These are phyloP conservation scores for Vitis hybrid DNA, from an alignment of 177 flowering plant species.

Conservation along the genomic window DNA sequence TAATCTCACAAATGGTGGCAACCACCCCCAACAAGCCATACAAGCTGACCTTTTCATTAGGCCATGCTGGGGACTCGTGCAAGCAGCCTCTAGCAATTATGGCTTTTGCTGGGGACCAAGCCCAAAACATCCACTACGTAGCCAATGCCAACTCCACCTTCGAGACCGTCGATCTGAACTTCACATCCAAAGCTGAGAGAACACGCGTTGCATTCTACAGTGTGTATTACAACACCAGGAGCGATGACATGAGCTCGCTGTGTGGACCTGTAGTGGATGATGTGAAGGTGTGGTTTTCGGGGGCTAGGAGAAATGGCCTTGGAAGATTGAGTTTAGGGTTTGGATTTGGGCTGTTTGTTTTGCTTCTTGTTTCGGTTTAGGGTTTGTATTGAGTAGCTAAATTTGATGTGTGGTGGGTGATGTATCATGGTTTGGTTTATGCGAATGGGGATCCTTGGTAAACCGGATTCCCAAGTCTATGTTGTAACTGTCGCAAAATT, in stretches of 20 bases:
- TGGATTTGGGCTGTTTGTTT: slow-evolving; percentile 25
- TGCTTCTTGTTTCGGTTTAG: slow-evolving; percentile 26
- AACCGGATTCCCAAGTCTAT: neutral
- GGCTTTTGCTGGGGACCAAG: slow-evolving; percentile 97
- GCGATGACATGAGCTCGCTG: slow-evolving; percentile 82
- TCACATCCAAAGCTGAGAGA: slow-evolving; percentile 93
- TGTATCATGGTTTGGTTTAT: neutral
- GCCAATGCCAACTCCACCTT: slow-evolving; percentile 59
- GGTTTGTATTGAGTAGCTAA: too few relatives aligned
- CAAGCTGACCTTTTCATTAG: slow-evolving; percentile 61
- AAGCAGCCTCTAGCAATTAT: slow-evolving; percentile 79
- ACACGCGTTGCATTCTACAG: slow-evolving; percentile 90
- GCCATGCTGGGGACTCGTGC: slow-evolving; percentile 80
- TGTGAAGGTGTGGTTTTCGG: slow-evolving; percentile 68
- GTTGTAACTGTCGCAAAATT: neutral
- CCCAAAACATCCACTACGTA: slow-evolving; percentile 70
- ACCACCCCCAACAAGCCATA: slow-evolving; percentile 66
- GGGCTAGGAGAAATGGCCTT: slow-evolving; percentile 30
- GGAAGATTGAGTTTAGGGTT: slow-evolving; percentile 27
- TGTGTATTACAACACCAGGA: slow-evolving; percentile 84
- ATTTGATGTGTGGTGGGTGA: neutral
- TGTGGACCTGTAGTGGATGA: slow-evolving; percentile 98
- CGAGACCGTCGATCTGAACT: slow-evolving; percentile 52
- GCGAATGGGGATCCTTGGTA: slow-evolving; percentile 7
- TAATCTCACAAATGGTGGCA: slow-evolving; percentile 89